Evolutionary conservation across 116 monocot genomes (phyloP).

Genomic region (Trichopus zeylanicus): DNA sequence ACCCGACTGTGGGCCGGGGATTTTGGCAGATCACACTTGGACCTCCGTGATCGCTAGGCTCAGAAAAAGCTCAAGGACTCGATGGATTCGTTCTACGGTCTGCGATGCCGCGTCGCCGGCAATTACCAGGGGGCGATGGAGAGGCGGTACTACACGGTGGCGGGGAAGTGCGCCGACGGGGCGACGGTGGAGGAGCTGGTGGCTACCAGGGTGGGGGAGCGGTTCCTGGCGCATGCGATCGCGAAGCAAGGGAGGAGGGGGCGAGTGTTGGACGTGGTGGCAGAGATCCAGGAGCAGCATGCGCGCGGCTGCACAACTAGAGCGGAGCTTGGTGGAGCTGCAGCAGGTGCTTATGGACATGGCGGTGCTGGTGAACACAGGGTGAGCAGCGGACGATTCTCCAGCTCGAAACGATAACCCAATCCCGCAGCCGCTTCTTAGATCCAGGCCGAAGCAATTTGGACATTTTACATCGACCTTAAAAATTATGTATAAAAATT

Average conservation of each 20-base stretch:
- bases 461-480: too few relatives aligned
- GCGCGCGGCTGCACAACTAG: conserved; percentile 37
- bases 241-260: conserved; percentile 44
- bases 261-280: conserved; percentile 30
- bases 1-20: conserved; percentile 60
- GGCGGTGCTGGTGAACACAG: conserved; percentile 58
- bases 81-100: conserved; percentile 56
- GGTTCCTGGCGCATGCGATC: conserved; percentile 55
- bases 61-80: conserved; percentile 57
- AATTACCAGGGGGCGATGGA: conserved; percentile 63
- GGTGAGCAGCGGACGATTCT: too few relatives aligned
- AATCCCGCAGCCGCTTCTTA: too few relatives aligned
- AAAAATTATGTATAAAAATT: too few relatives aligned
- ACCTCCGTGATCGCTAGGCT: conserved; percentile 61
- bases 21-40: conserved; percentile 63
- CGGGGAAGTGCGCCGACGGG: conserved; percentile 63
- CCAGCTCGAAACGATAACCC: too few relatives aligned
- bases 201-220: conserved; percentile 53
- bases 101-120: conserved; percentile 24
- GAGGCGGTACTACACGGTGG: conserved; percentile 76
- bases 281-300: conserved; percentile 49
- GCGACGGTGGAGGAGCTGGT: conserved; percentile 53
- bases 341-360: conserved; percentile 76
- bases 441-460: too few relatives aligned
- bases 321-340: conserved; percentile 45